Percentiles rank a stretch among this genome's conserved stretches.
These are phyloP conservation scores for Lachancea dasiensis DNA, from an alignment of 805 yeast genomes.

Conservation along the genomic window DNA sequence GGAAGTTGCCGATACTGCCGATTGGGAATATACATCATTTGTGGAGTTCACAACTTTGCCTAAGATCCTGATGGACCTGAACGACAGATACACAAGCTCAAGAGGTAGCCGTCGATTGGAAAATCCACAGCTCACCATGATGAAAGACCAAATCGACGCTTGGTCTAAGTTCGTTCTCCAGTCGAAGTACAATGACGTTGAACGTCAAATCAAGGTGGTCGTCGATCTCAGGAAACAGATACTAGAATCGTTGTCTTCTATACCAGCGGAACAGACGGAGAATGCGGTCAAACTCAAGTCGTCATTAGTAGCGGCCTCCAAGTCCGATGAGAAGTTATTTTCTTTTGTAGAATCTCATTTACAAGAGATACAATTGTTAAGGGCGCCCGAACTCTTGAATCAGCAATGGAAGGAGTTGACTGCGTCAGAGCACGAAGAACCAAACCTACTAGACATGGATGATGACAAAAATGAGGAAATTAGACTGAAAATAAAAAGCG, in stretches of 20 bases:
- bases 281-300: conserved; percentile 53
- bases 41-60: conserved; percentile 80
- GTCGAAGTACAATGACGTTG: conserved; percentile 27
- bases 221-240: conserved; percentile 30
- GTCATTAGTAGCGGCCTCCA: conserved; percentile 54
- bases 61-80: conserved; percentile 50
- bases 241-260: conserved; percentile 29
- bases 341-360: conserved; percentile 40
- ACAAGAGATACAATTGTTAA: conserved; percentile 40
- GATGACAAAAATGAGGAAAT: conserved; percentile 36
- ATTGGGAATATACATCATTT: conserved; percentile 72
- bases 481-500: conserved; percentile 37
- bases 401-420: conserved; percentile 33
- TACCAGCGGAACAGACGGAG: conserved; percentile 43
- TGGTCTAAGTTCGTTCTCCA: conserved; percentile 26
- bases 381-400: conserved; percentile 39
- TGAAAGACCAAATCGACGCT: conserved; percentile 28
- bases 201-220: conserved; percentile 34
- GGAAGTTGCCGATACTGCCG: conserved; percentile 69
- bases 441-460: conserved; percentile 65
- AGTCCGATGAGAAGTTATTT: conserved; percentile 51
- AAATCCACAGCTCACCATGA: conserved; percentile 21
- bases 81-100: conserved; percentile 32
- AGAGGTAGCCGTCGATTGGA: conserved; percentile 16
- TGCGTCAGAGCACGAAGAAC: conserved; percentile 13